phyloP scores from a whole-genome alignment of 2,329 filamentous ascomycete genomes.

The Pseudogymnoascus sp. region DNA sequence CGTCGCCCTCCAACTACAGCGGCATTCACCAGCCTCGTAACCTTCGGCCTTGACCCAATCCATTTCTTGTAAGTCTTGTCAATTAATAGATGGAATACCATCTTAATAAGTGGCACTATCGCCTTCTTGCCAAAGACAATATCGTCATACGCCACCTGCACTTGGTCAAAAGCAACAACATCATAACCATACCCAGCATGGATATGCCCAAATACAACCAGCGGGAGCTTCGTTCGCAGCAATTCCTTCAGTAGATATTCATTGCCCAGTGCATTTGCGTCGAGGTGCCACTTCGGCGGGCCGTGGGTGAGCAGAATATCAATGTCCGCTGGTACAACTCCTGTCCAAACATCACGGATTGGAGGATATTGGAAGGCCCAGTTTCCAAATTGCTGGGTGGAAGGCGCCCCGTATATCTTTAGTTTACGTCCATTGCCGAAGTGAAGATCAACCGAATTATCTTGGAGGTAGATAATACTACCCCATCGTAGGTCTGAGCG shows the following conservation, averaged over 20 bases:
- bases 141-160: conserved; percentile 32
- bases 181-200: conserved; percentile 55
- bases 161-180: conserved; percentile 54
- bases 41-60: not conserved
- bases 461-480: conserved; percentile 68
- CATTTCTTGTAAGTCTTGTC: not conserved
- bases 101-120: not conserved
- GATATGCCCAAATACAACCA: conserved; percentile 63
- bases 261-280: conserved; percentile 46
- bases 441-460: conserved; percentile 54
- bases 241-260: conserved; percentile 50
- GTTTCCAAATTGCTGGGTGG: conserved; percentile 51
- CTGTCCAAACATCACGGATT: conserved; percentile 49
- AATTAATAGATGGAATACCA: not conserved
- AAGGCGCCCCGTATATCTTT: conserved; percentile 72
- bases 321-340: conserved; percentile 48
- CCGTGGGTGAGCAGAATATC: conserved; percentile 62
- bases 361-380: conserved; percentile 9
- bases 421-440: conserved; percentile 54
- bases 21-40: not conserved
- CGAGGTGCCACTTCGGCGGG: conserved; percentile 50
- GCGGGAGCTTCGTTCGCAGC: conserved; percentile 49
- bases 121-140: not conserved
- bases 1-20: not conserved
- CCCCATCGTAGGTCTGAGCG: conserved; percentile 53